Evolutionary conservation across 75 land plant genomes (phyloP).

Genomic region (Gnetum montanum): DNA sequence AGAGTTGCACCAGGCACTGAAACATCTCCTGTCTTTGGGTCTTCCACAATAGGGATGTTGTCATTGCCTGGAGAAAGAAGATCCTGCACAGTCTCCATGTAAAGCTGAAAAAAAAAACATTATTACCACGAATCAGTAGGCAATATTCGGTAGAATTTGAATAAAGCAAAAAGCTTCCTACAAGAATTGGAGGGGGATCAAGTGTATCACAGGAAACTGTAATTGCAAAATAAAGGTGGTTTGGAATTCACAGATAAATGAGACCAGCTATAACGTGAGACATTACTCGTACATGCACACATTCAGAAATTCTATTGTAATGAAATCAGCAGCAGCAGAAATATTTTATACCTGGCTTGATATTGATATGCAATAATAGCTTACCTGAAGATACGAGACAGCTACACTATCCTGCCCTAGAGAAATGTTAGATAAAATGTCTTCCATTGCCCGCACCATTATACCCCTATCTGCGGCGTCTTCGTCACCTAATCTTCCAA

Average conservation of each 20-base stretch:
- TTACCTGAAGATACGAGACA: conserved; percentile 90
- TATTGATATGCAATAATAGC: too few relatives aligned
- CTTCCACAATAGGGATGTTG: conserved; percentile 92
- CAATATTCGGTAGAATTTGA: too few relatives aligned
- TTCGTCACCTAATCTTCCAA: conserved; percentile 87
- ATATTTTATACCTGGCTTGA: too few relatives aligned
- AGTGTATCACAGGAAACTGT: too few relatives aligned
- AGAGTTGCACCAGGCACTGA: conserved; percentile 90
- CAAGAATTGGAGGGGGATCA: too few relatives aligned
- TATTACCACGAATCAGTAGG: neutral
- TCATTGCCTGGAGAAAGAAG: conserved; percentile 84
- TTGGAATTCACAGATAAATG: too few relatives aligned
- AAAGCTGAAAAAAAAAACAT: conserved; percentile 47
- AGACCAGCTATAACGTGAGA: too few relatives aligned
- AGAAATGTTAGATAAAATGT: conserved; percentile 67
- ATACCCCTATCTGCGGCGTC: conserved; percentile 90
- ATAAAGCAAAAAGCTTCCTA: too few relatives aligned
- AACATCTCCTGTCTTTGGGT: conserved; percentile 94
- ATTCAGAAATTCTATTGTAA: too few relatives aligned
- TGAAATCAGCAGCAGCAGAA: too few relatives aligned
- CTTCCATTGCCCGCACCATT: conserved; percentile 99
- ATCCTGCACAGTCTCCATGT: conserved; percentile 98
- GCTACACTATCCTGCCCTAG: conserved; percentile 74
- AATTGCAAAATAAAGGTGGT: too few relatives aligned
- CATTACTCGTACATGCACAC: too few relatives aligned